A percentile compares a stretch with the other conserved stretches of the same genome.
These are phyloP conservation scores for Casuarina equisetifolia DNA, from an alignment of 306 rosid genomes.

Conservation along the genomic window DNA sequence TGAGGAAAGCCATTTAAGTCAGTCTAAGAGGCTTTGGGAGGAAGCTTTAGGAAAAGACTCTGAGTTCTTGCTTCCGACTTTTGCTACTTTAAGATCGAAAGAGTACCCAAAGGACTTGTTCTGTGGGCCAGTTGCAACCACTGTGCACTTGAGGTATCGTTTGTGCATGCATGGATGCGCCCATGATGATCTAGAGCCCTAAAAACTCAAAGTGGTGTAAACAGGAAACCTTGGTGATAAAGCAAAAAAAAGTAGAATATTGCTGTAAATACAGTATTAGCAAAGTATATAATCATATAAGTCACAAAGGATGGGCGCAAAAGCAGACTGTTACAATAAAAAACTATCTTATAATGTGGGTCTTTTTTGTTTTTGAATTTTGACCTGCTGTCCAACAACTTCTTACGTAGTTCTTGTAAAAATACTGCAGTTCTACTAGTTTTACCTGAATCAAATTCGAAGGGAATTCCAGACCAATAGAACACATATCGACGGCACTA, in stretches of 20 bases:
- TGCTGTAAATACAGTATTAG: conserved; percentile 45
- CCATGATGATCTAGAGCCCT: conserved; percentile 3
- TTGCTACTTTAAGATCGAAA: conserved; percentile 84
- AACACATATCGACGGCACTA: conserved; percentile 52
- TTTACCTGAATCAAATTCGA: conserved; percentile 66
- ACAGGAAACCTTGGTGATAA: conserved; percentile 33
- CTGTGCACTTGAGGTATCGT: conserved; percentile 17
- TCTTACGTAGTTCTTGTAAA: too few relatives aligned
- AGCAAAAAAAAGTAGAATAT: conserved; percentile 40
- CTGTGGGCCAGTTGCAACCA: conserved; percentile 51
- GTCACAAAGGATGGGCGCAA: conserved; percentile 31
- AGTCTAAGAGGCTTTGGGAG: conserved; percentile 48
- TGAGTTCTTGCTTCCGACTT: conserved; percentile 56
- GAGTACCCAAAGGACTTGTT: conserved; percentile 43
- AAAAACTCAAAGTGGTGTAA: conserved; percentile 33
- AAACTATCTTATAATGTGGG: neutral
- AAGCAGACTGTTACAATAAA: conserved; percentile 23
- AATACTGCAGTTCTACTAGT: neutral
- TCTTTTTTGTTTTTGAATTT: too few relatives aligned
- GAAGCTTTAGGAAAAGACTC: conserved; percentile 69
- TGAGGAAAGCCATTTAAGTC: conserved; percentile 54
- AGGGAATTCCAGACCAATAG: conserved; percentile 48
- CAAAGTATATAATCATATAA: conserved; percentile 55
- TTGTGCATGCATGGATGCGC: conserved; percentile 18
- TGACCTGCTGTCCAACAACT: too few relatives aligned